Base-by-base conservation (phyloP, 1,284 basidiomycete genomes). In the Cerrena zonata region DNA sequence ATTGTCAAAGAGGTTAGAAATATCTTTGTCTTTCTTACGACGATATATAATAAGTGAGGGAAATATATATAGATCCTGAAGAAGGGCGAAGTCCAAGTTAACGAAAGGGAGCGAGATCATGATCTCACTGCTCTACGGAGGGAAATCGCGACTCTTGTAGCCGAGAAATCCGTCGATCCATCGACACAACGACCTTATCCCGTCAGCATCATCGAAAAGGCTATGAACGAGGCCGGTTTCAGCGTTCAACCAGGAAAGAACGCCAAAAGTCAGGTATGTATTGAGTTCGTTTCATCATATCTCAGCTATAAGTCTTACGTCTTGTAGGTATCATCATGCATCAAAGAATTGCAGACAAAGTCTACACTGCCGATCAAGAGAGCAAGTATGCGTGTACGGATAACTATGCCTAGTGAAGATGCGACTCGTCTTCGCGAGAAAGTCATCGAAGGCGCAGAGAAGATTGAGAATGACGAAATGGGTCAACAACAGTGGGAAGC, bases 131-230 rank as follows among this genome's bases (percentile, higher is more conserved):
- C 90, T 2, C 69, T 96, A 37, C 86, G 91, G 54, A 87, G 86
- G 59, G 96, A 99, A 65, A 96, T 99, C 55, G 93, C 92, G 2
- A 96, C 92, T 0, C 80, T 93, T 40, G 91, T 99, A 3, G 86
- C 93, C 1, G 91, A 94, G 69, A 94, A 94, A 75, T 96, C 91
- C 53, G 93, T 98, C 30, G 94, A 99, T 62, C 96, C 95, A 1
- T 70, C 76, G 2, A 95, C 92, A 2, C 86, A 93, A 62, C 76
- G 86, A 22, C 93, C 94, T 3, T 94, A 97, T 67, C 89, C 94
- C 1, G 91, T 95, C 42, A 89, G 91, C 19, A 93, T 99, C 76
- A 92, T 99, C 55, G 96, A 99, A 65, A 99, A 98, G 71, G 94
- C 94, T 0, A 95, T 99, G 92, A 74, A 82, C 22, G 94, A 98